A percentile compares a stretch with the other conserved stretches of the same genome.
Evolutionary conservation across 345 rosid genomes (phyloP).

Genomic region (Hibiscus mutabilis): DNA sequence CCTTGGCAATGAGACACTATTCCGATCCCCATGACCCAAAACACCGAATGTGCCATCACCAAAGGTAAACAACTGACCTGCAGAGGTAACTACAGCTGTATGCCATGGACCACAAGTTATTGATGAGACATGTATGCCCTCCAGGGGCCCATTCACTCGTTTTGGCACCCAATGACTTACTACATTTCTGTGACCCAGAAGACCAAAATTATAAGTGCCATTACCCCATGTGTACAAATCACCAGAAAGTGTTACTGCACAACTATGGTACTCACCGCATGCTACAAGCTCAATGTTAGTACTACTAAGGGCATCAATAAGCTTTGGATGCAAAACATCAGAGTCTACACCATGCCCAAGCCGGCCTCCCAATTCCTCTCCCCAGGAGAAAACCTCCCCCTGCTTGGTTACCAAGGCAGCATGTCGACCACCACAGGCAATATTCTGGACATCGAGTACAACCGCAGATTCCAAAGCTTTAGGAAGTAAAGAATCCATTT

Average conservation of each 20-base stretch:
- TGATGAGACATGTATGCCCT: slow-evolving; percentile 68
- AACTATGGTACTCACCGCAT: slow-evolving; percentile 72
- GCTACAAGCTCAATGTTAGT: slow-evolving; percentile 63
- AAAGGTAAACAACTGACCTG: slow-evolving; percentile 70
- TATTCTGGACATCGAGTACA: slow-evolving; percentile 69
- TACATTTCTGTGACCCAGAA: slow-evolving; percentile 73
- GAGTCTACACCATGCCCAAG: slow-evolving; percentile 83
- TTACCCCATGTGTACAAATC: slow-evolving; percentile 80
- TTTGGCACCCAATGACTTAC: slow-evolving; percentile 81
- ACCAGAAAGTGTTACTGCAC: slow-evolving; percentile 79
- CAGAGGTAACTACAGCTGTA: slow-evolving; percentile 68
- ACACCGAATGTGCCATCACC: slow-evolving; percentile 85
- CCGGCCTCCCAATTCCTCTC: slow-evolving; percentile 76
- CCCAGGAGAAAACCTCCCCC: slow-evolving; percentile 80
- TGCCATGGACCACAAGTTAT: slow-evolving; percentile 87
- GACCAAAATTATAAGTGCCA: slow-evolving; percentile 65
- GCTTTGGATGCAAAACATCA: slow-evolving; percentile 70
- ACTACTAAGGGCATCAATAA: slow-evolving; percentile 56
- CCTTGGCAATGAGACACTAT: slow-evolving; percentile 57
- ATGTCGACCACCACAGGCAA: slow-evolving; percentile 72
- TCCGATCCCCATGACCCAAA: slow-evolving; percentile 70
- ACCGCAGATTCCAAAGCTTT: slow-evolving; percentile 72
- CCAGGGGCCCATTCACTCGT: slow-evolving; percentile 69
- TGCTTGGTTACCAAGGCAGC: slow-evolving; percentile 73
- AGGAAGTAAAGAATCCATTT: slow-evolving; percentile 64